Evolutionary conservation across 768 basidiomycete species (phyloP), one percentile per base, ranked within the genome.

Genomic region (Candolleomyces eurysporus): DNA sequence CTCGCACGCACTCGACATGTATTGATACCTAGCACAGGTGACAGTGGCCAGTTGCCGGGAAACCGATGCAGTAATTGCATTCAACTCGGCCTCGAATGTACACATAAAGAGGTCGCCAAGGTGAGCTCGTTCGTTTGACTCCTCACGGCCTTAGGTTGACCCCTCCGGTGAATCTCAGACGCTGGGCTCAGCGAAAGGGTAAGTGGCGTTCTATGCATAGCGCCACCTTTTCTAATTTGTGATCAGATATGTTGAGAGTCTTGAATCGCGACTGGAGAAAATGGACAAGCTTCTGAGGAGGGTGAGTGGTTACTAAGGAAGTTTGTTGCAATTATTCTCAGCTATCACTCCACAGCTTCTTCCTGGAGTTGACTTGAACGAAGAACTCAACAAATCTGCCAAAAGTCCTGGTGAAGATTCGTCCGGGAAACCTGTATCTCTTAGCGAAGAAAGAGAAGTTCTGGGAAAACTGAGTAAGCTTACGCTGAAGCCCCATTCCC

Each of bases 61-160:
- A 86, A 85, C 68, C 73, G 78, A 48, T 91, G 88, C 66, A 83
- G 83, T 4, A 88, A 87, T 67, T 90, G 88, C 66, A 75, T 80
- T 22, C 78, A 85, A 22, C 84, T 78, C 63, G 78, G 80, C 55
- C 73, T 79, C 43, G 82, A 87, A 19, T 91, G 89, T 70, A 88
- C 85, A 2, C 89, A 90, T 67, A 79, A 84, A 58, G 86, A 89
- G 72, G 82, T 85, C 19, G 84, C 86, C 11, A 89, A 88, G 82
- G 87, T 87, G 62, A 54, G 78, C 79, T 4, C 16, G 39, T 54
- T 46, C 54, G 17, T 19, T 11, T 50, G 21, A 40, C 2, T 26
- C 2, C 26, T 26, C 26, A 26, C 26, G 26, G 51, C 40, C 14
- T 30, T 52, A 26, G 32, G 16, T 60, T 39, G 64, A 9, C 31